A percentile compares a stretch with the other conserved stretches of the same genome.
These are phyloP conservation scores for Eucalyptus fibrosa DNA, from an alignment of 345 rosid genomes.

Conservation along the genomic window DNA sequence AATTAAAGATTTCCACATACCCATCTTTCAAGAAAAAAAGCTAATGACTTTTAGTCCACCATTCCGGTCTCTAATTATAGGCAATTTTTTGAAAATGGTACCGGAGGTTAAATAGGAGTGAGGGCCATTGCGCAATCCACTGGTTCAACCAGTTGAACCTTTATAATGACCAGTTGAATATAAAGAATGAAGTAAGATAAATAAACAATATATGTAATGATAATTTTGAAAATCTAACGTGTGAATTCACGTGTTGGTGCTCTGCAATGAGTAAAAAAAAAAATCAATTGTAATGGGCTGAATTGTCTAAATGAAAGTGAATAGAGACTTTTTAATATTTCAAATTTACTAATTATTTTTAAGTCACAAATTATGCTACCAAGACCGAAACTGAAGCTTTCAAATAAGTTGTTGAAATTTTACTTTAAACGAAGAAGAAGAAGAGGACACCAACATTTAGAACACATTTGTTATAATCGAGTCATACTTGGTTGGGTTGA, in stretches of 20 bases:
- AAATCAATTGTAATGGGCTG: neutral
- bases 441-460: too few species aligned
- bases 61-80: neutral
- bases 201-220: too few species aligned
- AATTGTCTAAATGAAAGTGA: neutral
- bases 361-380: neutral
- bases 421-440: too few species aligned
- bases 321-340: neutral
- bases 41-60: neutral
- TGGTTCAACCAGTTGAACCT: rapidly evolving
- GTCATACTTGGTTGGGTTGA: too few species aligned
- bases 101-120: neutral
- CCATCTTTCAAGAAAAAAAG: too few species aligned
- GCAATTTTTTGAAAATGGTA: too few species aligned
- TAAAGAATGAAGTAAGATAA: too few species aligned
- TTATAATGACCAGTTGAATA: too few species aligned
- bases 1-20: neutral
- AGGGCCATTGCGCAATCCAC: neutral
- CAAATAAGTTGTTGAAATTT: too few species aligned
- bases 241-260: neutral
- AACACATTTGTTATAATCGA: too few species aligned
- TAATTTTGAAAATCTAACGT: too few species aligned
- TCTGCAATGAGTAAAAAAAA: neutral
- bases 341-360: neutral
- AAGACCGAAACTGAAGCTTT: neutral